A percentile compares a stretch with the other conserved stretches of the same genome.
phyloP scores from a whole-genome alignment of 257 asterid genomes.

The Plectranthus barbatus region DNA sequence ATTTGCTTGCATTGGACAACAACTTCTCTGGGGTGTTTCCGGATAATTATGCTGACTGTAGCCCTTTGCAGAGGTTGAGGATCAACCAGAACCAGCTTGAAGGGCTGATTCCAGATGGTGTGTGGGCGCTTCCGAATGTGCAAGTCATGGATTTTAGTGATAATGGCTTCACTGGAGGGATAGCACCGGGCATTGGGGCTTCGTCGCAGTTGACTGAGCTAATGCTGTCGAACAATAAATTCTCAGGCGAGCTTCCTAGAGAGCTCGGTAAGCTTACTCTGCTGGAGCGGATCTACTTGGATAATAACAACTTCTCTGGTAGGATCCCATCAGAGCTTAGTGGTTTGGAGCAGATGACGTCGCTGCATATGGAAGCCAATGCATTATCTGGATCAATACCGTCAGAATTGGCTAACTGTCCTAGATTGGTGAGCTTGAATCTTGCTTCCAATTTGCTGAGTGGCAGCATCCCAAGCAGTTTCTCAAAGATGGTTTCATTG shows the following conservation, averaged over 20 bases:
- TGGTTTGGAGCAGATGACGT: slow-evolving; percentile 56
- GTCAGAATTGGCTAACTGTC: slow-evolving; percentile 50
- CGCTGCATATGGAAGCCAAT: slow-evolving; percentile 66
- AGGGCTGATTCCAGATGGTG: slow-evolving; percentile 48
- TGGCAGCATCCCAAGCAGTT: slow-evolving; percentile 50
- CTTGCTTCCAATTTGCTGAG: slow-evolving; percentile 59
- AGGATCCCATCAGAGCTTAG: slow-evolving; percentile 54
- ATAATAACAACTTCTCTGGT: slow-evolving; percentile 56
- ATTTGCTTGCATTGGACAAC: slow-evolving; percentile 67
- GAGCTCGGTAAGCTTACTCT: slow-evolving; percentile 55
- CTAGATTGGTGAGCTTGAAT: slow-evolving; percentile 60
- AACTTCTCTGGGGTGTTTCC: slow-evolving; percentile 67
- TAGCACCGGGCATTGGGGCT: slow-evolving; percentile 40
- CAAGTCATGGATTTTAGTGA: slow-evolving; percentile 66
- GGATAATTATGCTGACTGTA: slow-evolving; percentile 49
- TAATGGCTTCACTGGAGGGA: slow-evolving; percentile 56
- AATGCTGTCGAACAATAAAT: slow-evolving; percentile 55
- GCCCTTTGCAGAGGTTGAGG: slow-evolving; percentile 52
- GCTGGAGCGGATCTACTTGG: slow-evolving; percentile 59
- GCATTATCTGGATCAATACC: slow-evolving; percentile 56
- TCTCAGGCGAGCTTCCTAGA: slow-evolving; percentile 61
- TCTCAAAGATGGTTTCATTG: slow-evolving; percentile 53
- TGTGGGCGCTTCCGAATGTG: slow-evolving; percentile 68
- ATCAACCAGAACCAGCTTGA: slow-evolving; percentile 49
- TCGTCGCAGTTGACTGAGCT: slow-evolving; percentile 45